These are phyloP conservation scores for Boletus speciosus DNA, from an alignment of 768 basidiomycete genomes.

Conservation along the genomic window DNA sequence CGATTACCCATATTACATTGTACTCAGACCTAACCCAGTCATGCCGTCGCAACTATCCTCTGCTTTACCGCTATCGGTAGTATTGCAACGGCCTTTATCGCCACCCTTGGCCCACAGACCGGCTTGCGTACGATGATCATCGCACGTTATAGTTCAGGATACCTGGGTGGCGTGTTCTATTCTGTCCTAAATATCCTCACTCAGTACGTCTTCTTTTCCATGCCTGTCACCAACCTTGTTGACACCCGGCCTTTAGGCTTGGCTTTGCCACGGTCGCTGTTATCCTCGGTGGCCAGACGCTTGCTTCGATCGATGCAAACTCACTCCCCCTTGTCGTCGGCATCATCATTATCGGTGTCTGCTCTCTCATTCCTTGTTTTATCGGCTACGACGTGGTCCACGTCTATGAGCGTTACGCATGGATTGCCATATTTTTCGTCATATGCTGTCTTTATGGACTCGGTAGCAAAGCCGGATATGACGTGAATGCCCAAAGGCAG, in stretches of 20 bases:
- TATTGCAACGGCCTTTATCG: slow-evolving; percentile 45
- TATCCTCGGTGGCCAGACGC: slow-evolving; percentile 52
- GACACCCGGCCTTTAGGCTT: slow-evolving; percentile 25
- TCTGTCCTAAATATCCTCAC: slow-evolving; percentile 55
- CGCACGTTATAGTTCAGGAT: slow-evolving; percentile 46
- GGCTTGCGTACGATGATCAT: slow-evolving; percentile 55
- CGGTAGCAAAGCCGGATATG: slow-evolving; percentile 44
- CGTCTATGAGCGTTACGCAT: slow-evolving; percentile 53
- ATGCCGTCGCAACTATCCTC: slow-evolving; percentile 42
- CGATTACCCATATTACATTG: background rate
- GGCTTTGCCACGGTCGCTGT: slow-evolving; percentile 47
- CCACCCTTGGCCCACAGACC: slow-evolving; percentile 50
- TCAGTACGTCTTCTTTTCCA: slow-evolving; percentile 27
- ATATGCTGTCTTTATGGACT: slow-evolving; percentile 52
- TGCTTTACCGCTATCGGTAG: slow-evolving; percentile 45
- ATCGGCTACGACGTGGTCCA: slow-evolving; percentile 48
- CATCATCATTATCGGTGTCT: slow-evolving; percentile 44
- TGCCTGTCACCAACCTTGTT: background rate
- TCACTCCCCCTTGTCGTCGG: slow-evolving; percentile 46
- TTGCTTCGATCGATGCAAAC: slow-evolving; percentile 42
- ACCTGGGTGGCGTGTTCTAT: slow-evolving; percentile 46
- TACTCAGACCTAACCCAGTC: slow-evolving; percentile 25
- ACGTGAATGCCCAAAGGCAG: slow-evolving; percentile 40
- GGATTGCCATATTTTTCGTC: slow-evolving; percentile 45
- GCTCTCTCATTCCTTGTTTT: slow-evolving; percentile 43